Conservation (phyloP, 768 basidiomycete genomes). For the Tylopilus plumbeoviolaceoides region DNA sequence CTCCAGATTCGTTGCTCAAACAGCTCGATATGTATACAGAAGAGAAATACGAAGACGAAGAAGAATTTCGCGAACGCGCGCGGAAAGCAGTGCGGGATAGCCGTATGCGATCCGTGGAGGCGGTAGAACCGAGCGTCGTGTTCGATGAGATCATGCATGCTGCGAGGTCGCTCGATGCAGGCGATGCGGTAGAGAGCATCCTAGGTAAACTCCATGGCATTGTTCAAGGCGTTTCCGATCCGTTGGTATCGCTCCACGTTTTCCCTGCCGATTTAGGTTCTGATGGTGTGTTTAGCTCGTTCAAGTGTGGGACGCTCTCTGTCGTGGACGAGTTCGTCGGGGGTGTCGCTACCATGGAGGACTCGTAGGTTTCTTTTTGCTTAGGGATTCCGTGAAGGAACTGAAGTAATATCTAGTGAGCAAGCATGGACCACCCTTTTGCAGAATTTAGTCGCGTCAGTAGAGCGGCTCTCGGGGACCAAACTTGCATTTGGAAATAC, state of each 20-base stretch:
- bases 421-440: no score
- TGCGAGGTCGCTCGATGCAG: constrained; percentile 42
- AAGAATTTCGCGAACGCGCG: constrained; percentile 71
- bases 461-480: no score
- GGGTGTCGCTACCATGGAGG: constrained; percentile 52
- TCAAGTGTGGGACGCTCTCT: constrained; percentile 56
- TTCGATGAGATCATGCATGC: constrained; percentile 58
- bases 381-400: neutral
- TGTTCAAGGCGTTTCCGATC: constrained; percentile 54
- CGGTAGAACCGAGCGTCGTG: constrained; percentile 50
- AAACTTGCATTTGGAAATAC: no score
- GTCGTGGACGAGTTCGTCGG: constrained; percentile 65
- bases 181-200: constrained; percentile 47
- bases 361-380: constrained; percentile 48
- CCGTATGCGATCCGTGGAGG: constrained; percentile 16
- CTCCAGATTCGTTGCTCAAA: constrained; percentile 72
- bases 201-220: constrained; percentile 53
- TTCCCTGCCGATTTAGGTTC: neutral
- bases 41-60: constrained; percentile 88
- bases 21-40: constrained; percentile 82
- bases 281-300: constrained; percentile 40
- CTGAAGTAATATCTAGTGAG: no score
- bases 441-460: no score
- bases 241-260: constrained; percentile 41
- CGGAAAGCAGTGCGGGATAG: constrained; percentile 33